Conservation (phyloP, 2,329 filamentous ascomycete species). For the Diatrype stigma region DNA sequence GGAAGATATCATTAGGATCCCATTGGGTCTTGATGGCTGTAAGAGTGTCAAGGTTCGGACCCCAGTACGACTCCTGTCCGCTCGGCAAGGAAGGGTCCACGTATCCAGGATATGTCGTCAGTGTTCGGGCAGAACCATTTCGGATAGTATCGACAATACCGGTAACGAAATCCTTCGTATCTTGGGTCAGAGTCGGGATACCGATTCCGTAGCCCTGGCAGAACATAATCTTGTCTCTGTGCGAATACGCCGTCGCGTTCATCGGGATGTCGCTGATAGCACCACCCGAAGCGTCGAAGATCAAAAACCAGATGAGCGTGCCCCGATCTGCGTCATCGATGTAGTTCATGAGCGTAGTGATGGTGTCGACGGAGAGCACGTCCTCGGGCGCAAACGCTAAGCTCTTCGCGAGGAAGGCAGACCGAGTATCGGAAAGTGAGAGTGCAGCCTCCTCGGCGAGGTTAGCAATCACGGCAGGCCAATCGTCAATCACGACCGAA, state of each 20-base stretch:
- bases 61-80: slow-evolving; percentile 52
- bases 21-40: slow-evolving; percentile 45
- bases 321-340: slow-evolving; percentile 45
- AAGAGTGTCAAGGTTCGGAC: slow-evolving; percentile 43
- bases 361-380: slow-evolving; percentile 39
- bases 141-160: slow-evolving; percentile 45
- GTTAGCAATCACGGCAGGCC: slow-evolving; percentile 55
- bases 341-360: slow-evolving; percentile 50
- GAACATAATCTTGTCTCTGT: slow-evolving; percentile 61
- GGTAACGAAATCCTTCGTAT: slow-evolving; percentile 46
- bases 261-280: slow-evolving; percentile 52
- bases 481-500: slow-evolving; percentile 53
- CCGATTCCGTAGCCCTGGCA: slow-evolving; percentile 59
- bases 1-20: slow-evolving; percentile 53
- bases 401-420: slow-evolving; percentile 55
- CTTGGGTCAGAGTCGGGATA: slow-evolving; percentile 38
- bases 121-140: slow-evolving; percentile 31
- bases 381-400: slow-evolving; percentile 48
- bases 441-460: slow-evolving; percentile 46
- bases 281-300: slow-evolving; percentile 60
- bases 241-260: slow-evolving; percentile 57
- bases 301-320: slow-evolving; percentile 55
- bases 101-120: slow-evolving; percentile 60
- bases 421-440: slow-evolving; percentile 41
- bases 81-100: slow-evolving; percentile 49